These are phyloP conservation scores for Sporobolomyces phaffii DNA, from an alignment of 768 basidiomycete genomes.

Conservation along the genomic window DNA sequence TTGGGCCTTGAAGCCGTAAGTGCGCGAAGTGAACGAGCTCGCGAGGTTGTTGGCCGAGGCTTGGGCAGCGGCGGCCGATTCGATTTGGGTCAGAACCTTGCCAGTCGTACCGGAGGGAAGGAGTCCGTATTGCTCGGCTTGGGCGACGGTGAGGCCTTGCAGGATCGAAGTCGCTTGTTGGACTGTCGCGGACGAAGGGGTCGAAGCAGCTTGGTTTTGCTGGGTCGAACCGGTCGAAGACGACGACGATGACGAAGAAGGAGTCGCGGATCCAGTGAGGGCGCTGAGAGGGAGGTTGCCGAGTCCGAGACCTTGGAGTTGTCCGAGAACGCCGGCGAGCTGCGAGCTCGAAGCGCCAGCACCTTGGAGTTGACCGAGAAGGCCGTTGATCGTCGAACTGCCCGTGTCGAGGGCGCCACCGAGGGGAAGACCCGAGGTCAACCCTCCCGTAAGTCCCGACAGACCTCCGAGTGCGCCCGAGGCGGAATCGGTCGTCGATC, in stretches of 20 bases:
- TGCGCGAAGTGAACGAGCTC: neutral
- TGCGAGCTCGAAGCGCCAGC: conserved; percentile 1
- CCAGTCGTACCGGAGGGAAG: conserved; percentile 11
- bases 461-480: neutral
- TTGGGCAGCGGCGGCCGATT: neutral
- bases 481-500: neutral
- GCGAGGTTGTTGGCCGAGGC: neutral
- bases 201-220: neutral
- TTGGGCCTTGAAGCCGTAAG: conserved; percentile 17
- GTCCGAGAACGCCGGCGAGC: conserved; percentile 15
- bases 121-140: conserved; percentile 25
- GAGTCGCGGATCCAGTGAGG: neutral
- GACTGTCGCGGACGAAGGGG: neutral
- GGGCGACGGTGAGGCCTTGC: conserved; percentile 14
- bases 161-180: neutral
- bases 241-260: neutral
- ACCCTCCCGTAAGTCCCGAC: neutral
- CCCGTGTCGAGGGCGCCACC: neutral
- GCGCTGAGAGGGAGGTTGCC: conserved; percentile 19
- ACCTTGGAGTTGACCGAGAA: conserved; percentile 17
- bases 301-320: conserved; percentile 20
- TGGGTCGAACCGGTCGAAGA: neutral
- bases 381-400: conserved; percentile 8
- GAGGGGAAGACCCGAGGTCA: neutral
- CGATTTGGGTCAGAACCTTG: neutral